phyloP scores from a whole-genome alignment of 2,329 filamentous ascomycete genomes.

The Emmonsiellopsis sp. region DNA sequence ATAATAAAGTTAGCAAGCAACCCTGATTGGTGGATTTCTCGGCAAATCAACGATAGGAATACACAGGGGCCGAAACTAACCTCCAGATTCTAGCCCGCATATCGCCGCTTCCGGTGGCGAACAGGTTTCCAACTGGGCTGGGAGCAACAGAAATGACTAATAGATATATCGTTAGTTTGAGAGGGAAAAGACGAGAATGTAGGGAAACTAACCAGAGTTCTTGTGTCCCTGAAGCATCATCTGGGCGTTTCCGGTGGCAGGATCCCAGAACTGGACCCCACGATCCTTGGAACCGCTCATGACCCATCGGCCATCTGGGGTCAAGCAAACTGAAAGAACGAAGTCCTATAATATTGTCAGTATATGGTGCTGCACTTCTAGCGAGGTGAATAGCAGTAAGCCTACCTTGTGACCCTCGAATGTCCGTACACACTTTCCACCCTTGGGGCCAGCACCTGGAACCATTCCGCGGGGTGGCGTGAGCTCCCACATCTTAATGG shows the following conservation, averaged over 20 bases:
- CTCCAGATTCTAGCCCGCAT: constrained; percentile 98
- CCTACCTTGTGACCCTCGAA: constrained; percentile 91
- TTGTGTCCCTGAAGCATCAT: constrained; percentile 99
- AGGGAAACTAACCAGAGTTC: constrained; percentile 59
- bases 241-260: constrained; percentile 82
- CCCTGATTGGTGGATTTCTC: neutral
- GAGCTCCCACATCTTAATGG: constrained; percentile 99
- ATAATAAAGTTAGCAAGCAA: neutral
- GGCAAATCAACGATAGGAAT: constrained; percentile 1
- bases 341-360: constrained; percentile 58
- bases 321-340: constrained; percentile 88
- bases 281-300: constrained; percentile 95
- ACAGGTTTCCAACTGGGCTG: constrained; percentile 76
- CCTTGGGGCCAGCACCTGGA: constrained; percentile 60
- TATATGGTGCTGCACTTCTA: neutral
- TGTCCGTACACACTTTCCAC: constrained; percentile 88
- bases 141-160: constrained; percentile 91
- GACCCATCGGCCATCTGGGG: constrained; percentile 90
- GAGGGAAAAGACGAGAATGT: neutral
- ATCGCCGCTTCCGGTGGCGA: constrained; percentile 93
- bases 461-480: constrained; percentile 59
- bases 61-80: constrained; percentile 30
- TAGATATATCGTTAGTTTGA: constrained; percentile 12
- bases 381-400: constrained; percentile 7
- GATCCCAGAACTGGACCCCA: constrained; percentile 98